Conservation (phyloP, 2,329 filamentous ascomycete genomes). For the Aureobasidium sp. region DNA sequence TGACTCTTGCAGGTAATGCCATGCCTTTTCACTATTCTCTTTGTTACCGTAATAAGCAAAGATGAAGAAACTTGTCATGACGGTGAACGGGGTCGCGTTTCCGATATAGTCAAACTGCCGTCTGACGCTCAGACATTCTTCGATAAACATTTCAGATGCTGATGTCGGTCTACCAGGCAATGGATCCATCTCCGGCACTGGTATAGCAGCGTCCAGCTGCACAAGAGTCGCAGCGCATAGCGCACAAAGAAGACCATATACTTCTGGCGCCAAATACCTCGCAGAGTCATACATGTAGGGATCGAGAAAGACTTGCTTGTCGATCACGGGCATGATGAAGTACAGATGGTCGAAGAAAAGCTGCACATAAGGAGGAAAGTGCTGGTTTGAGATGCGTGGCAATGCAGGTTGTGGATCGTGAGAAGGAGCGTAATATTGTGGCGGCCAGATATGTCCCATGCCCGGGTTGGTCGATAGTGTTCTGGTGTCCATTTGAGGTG, state of each 20-base stretch:
- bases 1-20: constrained; percentile 31
- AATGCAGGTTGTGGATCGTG: neutral
- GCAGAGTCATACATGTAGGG: constrained; percentile 24
- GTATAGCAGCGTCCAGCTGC: constrained; percentile 29
- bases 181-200: constrained; percentile 18
- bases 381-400: constrained; percentile 6
- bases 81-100: constrained; percentile 24
- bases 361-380: constrained; percentile 28
- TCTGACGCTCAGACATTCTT: constrained; percentile 29
- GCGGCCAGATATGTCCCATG: neutral
- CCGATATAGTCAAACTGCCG: constrained; percentile 28
- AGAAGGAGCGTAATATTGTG: neutral
- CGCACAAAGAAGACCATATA: constrained; percentile 30
- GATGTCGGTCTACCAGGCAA: constrained; percentile 23
- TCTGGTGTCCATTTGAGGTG: neutral
- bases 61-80: constrained; percentile 32
- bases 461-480: neutral
- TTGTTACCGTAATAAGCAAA: constrained; percentile 32
- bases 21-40: constrained; percentile 28
- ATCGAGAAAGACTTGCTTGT: constrained; percentile 26
- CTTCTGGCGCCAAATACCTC: constrained; percentile 23
- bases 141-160: constrained; percentile 29
- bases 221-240: constrained; percentile 30
- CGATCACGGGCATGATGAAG: constrained; percentile 32
- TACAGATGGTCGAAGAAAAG: constrained; percentile 33